A percentile compares a stretch with the other conserved stretches of the same genome.
phyloP scores from a whole-genome alignment of 2,329 filamentous ascomycete genomes.

The Knoxdaviesia capensis region DNA sequence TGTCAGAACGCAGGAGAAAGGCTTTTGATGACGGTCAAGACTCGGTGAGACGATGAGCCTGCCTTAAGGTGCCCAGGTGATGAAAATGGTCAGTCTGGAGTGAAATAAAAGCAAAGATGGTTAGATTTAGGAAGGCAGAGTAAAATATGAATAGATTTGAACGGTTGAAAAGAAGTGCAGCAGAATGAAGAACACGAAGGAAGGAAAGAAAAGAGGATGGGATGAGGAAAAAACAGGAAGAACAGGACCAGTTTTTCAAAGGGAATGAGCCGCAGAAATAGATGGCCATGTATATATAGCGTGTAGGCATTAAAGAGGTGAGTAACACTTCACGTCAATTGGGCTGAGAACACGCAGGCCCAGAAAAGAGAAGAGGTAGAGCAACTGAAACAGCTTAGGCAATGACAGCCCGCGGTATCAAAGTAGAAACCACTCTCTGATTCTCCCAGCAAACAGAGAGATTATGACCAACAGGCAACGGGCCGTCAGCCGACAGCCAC shows the following conservation, averaged over 20 bases:
- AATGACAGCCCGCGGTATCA: too few species aligned
- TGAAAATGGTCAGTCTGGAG: slow-evolving; percentile 3
- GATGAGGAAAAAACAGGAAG: neutral
- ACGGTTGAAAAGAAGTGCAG: neutral
- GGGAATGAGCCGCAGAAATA: too few species aligned
- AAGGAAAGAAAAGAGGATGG: neutral
- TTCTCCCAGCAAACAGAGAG: too few species aligned
- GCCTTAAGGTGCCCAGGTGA: neutral
- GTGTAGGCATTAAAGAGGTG: too few species aligned
- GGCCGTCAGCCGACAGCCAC: too few species aligned
- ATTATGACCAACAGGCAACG: too few species aligned
- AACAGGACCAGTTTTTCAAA: neutral
- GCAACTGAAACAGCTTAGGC: too few species aligned
- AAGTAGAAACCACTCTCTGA: too few species aligned
- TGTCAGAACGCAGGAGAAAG: neutral
- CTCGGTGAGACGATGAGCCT: neutral
- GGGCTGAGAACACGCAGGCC: too few species aligned
- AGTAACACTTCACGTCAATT: too few species aligned
- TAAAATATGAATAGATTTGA: neutral
- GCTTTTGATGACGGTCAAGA: slow-evolving; percentile 1
- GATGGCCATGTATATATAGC: too few species aligned
- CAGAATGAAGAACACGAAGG: neutral
- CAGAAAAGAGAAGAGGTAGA: neutral
- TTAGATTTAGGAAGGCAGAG: neutral
- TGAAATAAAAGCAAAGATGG: neutral